Evolutionary conservation across 306 rosid genomes (phyloP).

Genomic region (Myrica gale): DNA sequence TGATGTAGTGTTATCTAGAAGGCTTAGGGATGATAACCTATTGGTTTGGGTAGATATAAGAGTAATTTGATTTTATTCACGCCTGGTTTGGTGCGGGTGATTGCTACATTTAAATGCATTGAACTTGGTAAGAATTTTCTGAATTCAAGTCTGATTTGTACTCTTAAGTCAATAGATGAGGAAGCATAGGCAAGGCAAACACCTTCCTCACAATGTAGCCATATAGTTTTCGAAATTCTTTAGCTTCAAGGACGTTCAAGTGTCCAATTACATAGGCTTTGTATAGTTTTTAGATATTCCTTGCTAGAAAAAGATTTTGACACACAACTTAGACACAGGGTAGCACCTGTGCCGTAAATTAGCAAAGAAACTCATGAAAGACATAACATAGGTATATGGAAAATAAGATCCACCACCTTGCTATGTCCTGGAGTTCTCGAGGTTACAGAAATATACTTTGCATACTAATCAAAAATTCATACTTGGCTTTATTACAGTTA

Average conservation of each 20-base stretch:
- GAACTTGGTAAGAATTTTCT: not conserved
- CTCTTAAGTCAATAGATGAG: not conserved
- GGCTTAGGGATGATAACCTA: not conserved
- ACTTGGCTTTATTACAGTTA: too few relatives aligned
- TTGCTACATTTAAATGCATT: not conserved
- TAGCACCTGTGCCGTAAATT: too few relatives aligned
- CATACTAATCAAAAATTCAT: too few relatives aligned
- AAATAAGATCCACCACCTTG: too few relatives aligned
- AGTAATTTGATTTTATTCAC: not conserved
- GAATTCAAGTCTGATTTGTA: not conserved
- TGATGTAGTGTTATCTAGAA: not conserved
- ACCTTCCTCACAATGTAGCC: not conserved
- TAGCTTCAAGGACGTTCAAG: not conserved
- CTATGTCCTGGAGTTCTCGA: too few relatives aligned
- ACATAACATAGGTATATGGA: too few relatives aligned
- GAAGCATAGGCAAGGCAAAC: not conserved
- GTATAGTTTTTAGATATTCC: not conserved
- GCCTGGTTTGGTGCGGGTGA: constrained; percentile 4
- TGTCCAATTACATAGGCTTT: not conserved
- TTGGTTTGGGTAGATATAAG: not conserved
- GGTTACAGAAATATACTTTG: too few relatives aligned
- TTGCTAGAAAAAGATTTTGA: not conserved
- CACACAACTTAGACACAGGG: not conserved
- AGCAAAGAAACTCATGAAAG: too few relatives aligned
- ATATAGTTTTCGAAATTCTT: not conserved